Evolutionary conservation across 2,329 filamentous ascomycete genomes (phyloP).

Genomic region (Colletotrichum australisinense): DNA sequence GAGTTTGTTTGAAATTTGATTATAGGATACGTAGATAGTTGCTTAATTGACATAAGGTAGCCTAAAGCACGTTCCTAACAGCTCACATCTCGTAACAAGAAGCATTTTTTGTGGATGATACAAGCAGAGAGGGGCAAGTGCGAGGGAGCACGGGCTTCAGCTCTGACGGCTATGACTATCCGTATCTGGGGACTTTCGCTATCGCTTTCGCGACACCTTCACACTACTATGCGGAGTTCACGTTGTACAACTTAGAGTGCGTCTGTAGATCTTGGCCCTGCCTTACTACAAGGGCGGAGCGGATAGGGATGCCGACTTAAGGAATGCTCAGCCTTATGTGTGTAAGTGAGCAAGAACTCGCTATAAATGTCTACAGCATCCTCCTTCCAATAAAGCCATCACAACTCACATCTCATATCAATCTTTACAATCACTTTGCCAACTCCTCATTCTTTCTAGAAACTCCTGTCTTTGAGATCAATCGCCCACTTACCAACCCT

Average conservation of each 20-base stretch:
- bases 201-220: not conserved
- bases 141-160: not conserved
- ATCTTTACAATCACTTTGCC: not conserved
- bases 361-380: not conserved
- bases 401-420: not conserved
- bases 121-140: not conserved
- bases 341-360: not conserved
- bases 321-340: not conserved
- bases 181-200: not conserved
- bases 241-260: not conserved
- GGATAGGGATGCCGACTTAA: not conserved
- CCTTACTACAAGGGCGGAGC: not conserved
- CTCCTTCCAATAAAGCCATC: not conserved
- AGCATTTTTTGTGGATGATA: too few species aligned
- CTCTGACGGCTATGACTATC: not conserved
- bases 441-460: not conserved
- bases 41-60: too few species aligned
- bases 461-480: not conserved
- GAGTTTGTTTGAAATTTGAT: too few species aligned
- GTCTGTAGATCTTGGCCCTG: not conserved
- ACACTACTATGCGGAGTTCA: not conserved
- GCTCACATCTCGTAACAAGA: too few species aligned
- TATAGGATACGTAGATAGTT: too few species aligned
- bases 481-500: not conserved
- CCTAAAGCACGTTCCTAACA: too few species aligned